Percentiles rank a stretch among this genome's conserved stretches.
Evolutionary conservation across 2,329 filamentous ascomycete species (phyloP).

Genomic region (Ambrosiella beaveri): DNA sequence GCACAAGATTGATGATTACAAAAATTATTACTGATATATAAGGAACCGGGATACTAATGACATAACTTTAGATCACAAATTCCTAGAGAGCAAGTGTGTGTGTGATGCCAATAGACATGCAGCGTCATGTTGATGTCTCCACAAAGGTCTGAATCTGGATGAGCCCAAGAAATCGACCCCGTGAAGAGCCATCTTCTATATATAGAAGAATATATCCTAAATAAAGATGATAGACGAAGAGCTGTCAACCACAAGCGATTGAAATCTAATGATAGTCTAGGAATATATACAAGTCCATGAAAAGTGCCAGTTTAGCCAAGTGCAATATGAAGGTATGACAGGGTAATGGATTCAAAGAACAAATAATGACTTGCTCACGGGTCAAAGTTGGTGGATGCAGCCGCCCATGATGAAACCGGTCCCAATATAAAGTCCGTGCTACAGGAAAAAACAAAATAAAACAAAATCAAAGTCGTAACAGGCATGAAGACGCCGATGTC

Average conservation of each 20-base stretch:
- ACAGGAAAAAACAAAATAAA: not conserved
- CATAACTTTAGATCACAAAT: not conserved
- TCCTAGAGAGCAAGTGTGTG: not conserved
- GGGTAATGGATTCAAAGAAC: not conserved
- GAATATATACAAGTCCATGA: not conserved
- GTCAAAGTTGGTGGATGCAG: not conserved
- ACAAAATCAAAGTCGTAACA: slow-evolving; percentile 4
- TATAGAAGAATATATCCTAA: not conserved
- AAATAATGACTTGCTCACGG: not conserved
- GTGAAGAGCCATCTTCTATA: not conserved
- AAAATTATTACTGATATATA: not conserved
- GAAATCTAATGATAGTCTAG: not conserved
- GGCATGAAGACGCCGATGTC: not conserved
- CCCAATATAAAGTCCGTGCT: not conserved
- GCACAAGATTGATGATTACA: not conserved
- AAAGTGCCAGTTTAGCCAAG: not conserved
- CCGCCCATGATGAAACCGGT: not conserved
- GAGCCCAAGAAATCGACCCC: not conserved
- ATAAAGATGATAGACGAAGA: not conserved
- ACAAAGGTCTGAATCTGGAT: too few relatives aligned
- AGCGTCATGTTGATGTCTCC: not conserved
- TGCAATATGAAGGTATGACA: not conserved
- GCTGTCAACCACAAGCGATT: slow-evolving; percentile 7
- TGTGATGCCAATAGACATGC: not conserved
- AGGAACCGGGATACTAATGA: not conserved